Conservation (phyloP, 2,329 filamentous ascomycete species). For the Ceratocystis eucalypticola region DNA sequence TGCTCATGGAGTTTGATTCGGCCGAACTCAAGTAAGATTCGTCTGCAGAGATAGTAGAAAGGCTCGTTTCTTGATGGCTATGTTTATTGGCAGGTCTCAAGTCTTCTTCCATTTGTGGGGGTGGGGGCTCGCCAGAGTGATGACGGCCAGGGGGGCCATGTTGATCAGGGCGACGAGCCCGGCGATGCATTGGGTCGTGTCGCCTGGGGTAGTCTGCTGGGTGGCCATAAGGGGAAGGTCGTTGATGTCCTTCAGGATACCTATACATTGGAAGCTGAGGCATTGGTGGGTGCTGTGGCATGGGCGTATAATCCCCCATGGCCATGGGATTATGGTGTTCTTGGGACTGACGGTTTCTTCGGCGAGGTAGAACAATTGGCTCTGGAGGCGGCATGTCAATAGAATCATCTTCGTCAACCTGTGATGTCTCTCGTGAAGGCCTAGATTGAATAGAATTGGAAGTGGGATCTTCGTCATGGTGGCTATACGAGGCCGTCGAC, state of each 20-base stretch:
- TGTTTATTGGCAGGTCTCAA: not conserved
- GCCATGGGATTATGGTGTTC: not conserved
- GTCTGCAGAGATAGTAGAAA: not conserved
- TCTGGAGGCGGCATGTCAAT: not conserved
- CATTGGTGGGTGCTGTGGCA: not conserved
- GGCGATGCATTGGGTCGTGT: not conserved
- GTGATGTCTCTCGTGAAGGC: not conserved
- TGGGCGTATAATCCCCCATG: too few relatives aligned
- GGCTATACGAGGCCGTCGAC: not conserved
- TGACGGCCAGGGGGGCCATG: not conserved
- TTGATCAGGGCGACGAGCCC: not conserved
- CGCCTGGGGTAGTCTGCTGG: not conserved
- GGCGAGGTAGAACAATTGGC: not conserved
- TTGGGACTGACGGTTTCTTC: not conserved
- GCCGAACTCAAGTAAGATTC: not conserved
- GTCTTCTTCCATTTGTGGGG: not conserved
- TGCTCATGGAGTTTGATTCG: conserved; percentile 1
- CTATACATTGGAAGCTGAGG: not conserved
- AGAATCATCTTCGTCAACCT: not conserved
- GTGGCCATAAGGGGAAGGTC: not conserved
- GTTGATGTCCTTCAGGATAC: not conserved
- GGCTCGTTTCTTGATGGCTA: not conserved
- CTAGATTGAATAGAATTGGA: not conserved
- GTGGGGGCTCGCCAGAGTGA: not conserved
- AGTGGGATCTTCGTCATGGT: not conserved